Evolutionary conservation across 305 asterid species (phyloP).

Genomic region (Solanum hybrid): DNA sequence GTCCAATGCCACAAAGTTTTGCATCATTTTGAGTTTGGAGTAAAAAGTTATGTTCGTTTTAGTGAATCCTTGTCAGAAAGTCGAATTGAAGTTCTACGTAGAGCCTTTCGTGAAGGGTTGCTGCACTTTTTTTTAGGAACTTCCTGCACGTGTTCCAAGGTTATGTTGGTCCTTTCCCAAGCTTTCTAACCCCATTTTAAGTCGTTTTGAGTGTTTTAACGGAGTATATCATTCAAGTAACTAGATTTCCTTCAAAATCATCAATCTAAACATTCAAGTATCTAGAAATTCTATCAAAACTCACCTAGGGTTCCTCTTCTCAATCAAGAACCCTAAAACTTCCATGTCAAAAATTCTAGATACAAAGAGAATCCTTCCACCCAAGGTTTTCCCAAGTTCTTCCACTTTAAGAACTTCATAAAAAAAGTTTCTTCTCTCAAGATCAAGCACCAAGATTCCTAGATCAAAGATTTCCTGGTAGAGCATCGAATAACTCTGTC

Average conservation of each 20-base stretch:
- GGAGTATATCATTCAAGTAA: neutral
- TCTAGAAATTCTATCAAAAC: neutral
- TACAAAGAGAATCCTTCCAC: too few relatives aligned
- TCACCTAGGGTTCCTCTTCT: neutral
- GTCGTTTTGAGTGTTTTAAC: too few relatives aligned
- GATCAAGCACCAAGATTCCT: too few relatives aligned
- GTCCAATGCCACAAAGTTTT: too few relatives aligned
- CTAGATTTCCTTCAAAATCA: neutral
- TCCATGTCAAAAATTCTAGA: neutral
- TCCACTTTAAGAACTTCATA: too few relatives aligned
- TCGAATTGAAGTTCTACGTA: neutral
- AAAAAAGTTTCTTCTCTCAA: too few relatives aligned
- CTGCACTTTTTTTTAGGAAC: neutral
- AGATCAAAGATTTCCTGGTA: too few relatives aligned
- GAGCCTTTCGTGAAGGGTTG: neutral
- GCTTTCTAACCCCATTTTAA: neutral
- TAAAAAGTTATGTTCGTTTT: too few relatives aligned
- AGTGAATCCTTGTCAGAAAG: neutral
- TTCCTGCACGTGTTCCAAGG: neutral
- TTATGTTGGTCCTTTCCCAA: neutral
- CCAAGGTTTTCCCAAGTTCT: too few relatives aligned
- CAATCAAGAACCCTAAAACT: neutral
- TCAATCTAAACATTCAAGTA: neutral
- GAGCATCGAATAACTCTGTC: too few relatives aligned
- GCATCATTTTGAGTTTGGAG: neutral